Evolutionary conservation across 2,329 filamentous ascomycete genomes (phyloP), one percentile per base, ranked within the genome.

Genomic region (Chlorencoelia australis): DNA sequence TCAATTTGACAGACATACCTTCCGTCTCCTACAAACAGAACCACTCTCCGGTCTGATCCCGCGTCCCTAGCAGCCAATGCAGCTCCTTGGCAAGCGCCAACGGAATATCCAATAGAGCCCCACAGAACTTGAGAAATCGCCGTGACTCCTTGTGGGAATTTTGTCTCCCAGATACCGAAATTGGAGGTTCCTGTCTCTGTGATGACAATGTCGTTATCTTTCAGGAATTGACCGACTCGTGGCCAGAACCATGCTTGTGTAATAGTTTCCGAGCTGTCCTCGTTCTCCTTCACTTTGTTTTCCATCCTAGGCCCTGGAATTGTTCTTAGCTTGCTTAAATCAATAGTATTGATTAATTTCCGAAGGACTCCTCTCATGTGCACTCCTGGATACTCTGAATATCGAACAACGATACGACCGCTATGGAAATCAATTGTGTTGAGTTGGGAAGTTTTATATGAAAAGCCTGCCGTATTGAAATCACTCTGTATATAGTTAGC

Each of bases 1-100:
- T n/a, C n/a, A n/a, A n/a, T n/a, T n/a, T n/a, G n/a, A n/a, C n/a
- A n/a, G n/a, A n/a, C n/a, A n/a, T n/a, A n/a, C n/a, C n/a, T 85
- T 18, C 87, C 87, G 51, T 94, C 87, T 16, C 87, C 87, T n/a
- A 87, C 84, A 53, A 93, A 88, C 24, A 94, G 67, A 30, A 95
- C 79, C 0, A 82, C 86, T 41, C 87, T 65, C 17, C 75, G 63
- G 33, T 73, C 66, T 21, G 59, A 58, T 4, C 64, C 66, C 24
- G 63, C 60, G 53, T 91, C 85, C 49, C 76, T 78, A 0, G 77
- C 74, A 1, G 83, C 87, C 8, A 91, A 66, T 1, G 82, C 82
- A 13, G 84, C 86, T 26, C 78, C 77, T 52, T 78, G 73, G 21
- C 67, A 68, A 3, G 75, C 66, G 16, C 74, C 75, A 4, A 79